A percentile compares a stretch with the other conserved stretches of the same genome.
These are phyloP conservation scores for Mycena maculata DNA, from an alignment of 768 basidiomycete genomes.

Conservation along the genomic window DNA sequence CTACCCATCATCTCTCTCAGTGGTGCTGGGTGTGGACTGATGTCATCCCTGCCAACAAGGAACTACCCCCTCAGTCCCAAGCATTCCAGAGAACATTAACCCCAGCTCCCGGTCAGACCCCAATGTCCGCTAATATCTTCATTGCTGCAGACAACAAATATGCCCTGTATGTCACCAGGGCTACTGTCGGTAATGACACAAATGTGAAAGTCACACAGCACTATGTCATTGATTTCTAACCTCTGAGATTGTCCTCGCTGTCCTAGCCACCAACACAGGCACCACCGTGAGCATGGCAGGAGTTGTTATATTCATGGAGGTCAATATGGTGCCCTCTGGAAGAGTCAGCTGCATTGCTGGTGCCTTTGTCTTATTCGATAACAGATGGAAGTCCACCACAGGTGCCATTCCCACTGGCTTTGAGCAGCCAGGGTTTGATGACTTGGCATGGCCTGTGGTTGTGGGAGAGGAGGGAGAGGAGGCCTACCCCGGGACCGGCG, in stretches of 20 bases:
- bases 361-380: neutral
- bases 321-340: neutral
- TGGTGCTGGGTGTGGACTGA: too few species aligned
- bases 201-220: neutral
- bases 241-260: neutral
- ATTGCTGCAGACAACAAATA: neutral
- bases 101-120: neutral
- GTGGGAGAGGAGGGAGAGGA: neutral
- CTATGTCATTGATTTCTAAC: neutral
- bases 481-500: neutral
- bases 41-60: too few species aligned
- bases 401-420: neutral
- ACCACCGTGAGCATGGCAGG: neutral
- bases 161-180: neutral
- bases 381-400: neutral
- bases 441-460: neutral
- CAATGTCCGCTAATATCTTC: neutral
- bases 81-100: neutral
- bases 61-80: too few species aligned
- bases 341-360: neutral
- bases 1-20: too few species aligned
- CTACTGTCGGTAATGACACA: neutral
- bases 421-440: constrained; percentile 2
- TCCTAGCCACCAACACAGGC: neutral
- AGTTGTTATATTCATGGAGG: neutral